Base-by-base conservation (phyloP, 2,329 filamentous ascomycete species). In the Cladosporium sp. region DNA sequence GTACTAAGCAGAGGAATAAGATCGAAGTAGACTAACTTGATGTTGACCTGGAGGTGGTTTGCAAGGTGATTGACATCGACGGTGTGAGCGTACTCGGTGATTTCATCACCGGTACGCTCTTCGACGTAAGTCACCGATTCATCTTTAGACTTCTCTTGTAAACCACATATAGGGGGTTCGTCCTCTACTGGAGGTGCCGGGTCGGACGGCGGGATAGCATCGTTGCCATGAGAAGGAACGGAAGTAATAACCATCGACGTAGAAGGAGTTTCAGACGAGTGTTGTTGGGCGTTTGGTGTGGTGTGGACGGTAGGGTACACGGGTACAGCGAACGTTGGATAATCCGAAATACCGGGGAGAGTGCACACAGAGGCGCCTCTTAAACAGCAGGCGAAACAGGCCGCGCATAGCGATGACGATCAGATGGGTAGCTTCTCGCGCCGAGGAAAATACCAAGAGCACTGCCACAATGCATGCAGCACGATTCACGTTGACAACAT, bases 151-250 rank as follows among this genome's bases (percentile, higher is more conserved):
- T 38, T 38, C 13, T 38, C 36, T 4, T 19, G 11, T 32, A 33
- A 48, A 48, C 45, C 45, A 48, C 45, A 39, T 48, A 48, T 48
- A 48, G 45, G 45, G 16, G 45, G 45, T 40, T 48, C 36, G 29
- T 40, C 45, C 29, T 48, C 45, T 48, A 48, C 45, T 32, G 45
- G 36, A 33, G 45, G 38, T 22, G 36, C 13, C 16, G 36, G 16
- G 16, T 38, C 36, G 36, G 36, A 32, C 27, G 38, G 29, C 25
- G 30, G 15, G 36, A 35, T 36, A 39, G 45, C 36, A 27, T 48
- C 45, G 43, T 46, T 46, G 43, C 43, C 43, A 48, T 48, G 45
- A 38, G 45, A 40, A 32, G 29, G 29, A 27, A 32, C 19, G 19
- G 45, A 48, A 33, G 27, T 48, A 48, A 48, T 48, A 48, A 48